Evolutionary conservation across 176 grass and related monocot species (phyloP), one percentile per base, ranked within the genome.

Genomic region (Oryza glumipatula): DNA sequence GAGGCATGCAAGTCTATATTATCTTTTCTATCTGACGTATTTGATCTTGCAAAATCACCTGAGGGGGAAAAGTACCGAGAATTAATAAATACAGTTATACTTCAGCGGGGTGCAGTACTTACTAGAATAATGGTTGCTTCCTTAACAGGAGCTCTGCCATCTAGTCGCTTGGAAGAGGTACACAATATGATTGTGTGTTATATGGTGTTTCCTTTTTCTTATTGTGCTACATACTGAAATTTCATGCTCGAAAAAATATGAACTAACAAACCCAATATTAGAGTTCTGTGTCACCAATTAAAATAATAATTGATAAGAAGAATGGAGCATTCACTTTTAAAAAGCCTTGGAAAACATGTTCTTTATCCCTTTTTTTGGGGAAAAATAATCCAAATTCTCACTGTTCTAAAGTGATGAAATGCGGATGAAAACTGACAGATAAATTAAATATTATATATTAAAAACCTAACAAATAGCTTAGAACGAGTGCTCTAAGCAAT

Each of bases 1-100:
- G 96, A 99, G 80, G 96, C 96, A 63, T 96, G 94, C 84, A 99
- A 96, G 88, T 99, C 93, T 13, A 94, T 99, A 87, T 88, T 99
- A 68, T 88, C 84, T 54, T 99, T 96, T 91, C 71, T 99, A 28
- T 94, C 94, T 74, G 96, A 99, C 22, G 74, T 92, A 46, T 83
- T 94, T 89, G 91, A 99, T 87, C 88, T 99, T 88, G 85, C 89
- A 48, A 99, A 95, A 77, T 96, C 88, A 63, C 38, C 93, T 4
- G 89, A 88, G 11, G 92, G 92, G 39, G 78, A 78, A 23, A 90
- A 89, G 67, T 99, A 96, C 56, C 88, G 78, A 60, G 77, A 84
- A 76, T 72, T 88, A 58, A 94, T 99, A 76, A 89, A 99, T 54
- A 76, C 82, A 84, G 65, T 88, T 16, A 82, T 99, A 74, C 86